Conservation (phyloP, 495 filamentous ascomycete genomes). For the Podospora sp. region DNA sequence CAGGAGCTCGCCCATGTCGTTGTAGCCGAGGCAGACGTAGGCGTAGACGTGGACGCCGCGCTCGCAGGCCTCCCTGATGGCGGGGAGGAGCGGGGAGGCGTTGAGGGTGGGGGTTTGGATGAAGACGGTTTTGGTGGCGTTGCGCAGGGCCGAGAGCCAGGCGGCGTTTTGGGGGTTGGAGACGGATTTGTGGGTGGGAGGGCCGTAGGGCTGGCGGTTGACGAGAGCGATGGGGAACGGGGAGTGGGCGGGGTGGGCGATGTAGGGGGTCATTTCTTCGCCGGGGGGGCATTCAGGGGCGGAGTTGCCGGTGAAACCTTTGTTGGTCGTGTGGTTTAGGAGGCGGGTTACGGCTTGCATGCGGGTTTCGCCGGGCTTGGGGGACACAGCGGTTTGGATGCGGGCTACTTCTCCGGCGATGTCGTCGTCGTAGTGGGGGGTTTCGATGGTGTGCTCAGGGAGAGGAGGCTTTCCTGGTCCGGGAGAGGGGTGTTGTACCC, state of each 20-base stretch:
- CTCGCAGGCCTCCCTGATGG: slow-evolving; percentile 62
- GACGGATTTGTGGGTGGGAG: slow-evolving; percentile 59
- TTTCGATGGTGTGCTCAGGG: slow-evolving; percentile 57
- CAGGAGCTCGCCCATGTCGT: slow-evolving; percentile 74
- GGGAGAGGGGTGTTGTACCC: slow-evolving; percentile 30
- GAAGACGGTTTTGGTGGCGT: slow-evolving; percentile 64
- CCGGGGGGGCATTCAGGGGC: slow-evolving; percentile 55
- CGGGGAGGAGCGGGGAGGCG: slow-evolving; percentile 65
- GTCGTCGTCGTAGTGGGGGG: slow-evolving; percentile 65
- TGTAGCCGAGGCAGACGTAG: slow-evolving; percentile 77
- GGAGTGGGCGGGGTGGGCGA: slow-evolving; percentile 53
- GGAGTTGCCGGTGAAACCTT: slow-evolving; percentile 48
- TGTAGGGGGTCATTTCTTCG: slow-evolving; percentile 65
- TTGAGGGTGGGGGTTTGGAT: slow-evolving; percentile 79
- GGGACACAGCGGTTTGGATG: slow-evolving; percentile 56
- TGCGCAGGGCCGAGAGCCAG: slow-evolving; percentile 67
- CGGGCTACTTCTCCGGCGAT: slow-evolving; percentile 62
- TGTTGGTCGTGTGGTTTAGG: slow-evolving; percentile 64
- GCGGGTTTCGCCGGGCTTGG: slow-evolving; percentile 51
- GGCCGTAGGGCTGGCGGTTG: slow-evolving; percentile 65
- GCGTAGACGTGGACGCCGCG: slow-evolving; percentile 66
- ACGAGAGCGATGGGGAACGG: slow-evolving; percentile 73
- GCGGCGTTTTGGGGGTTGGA: slow-evolving; percentile 71
- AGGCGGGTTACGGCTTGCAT: slow-evolving; percentile 62
- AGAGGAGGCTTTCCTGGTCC: slow-evolving; percentile 35